Conservation (phyloP, 1,284 basidiomycete genomes). For the Cryptococcus deneoformans region DNA sequence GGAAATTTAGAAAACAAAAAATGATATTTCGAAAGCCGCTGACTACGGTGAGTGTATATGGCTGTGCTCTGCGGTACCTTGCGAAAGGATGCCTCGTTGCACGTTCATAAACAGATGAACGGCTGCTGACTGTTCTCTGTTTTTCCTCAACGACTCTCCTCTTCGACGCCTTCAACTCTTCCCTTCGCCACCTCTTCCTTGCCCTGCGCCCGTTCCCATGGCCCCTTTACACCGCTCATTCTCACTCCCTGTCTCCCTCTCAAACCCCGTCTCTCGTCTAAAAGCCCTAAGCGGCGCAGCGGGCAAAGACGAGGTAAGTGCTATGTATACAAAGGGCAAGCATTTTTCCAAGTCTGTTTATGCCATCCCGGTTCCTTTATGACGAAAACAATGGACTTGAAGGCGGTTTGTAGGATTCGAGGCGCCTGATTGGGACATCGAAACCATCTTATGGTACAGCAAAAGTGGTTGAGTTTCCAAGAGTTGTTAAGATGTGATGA, state of each 20-base stretch:
- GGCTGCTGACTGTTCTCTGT: no score
- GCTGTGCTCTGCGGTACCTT: not conserved
- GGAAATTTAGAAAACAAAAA: slow-evolving; percentile 30
- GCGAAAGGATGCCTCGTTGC: no score
- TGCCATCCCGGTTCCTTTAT: no score
- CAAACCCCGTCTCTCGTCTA: slow-evolving; percentile 41
- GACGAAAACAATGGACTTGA: no score
- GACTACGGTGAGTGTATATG: slow-evolving; percentile 40
- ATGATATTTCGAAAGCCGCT: slow-evolving; percentile 39
- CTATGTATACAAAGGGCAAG: not conserved
- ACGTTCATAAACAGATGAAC: no score
- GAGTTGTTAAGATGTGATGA: no score
- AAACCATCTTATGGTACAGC: no score
- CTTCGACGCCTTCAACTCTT: not conserved
- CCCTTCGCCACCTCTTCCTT: not conserved
- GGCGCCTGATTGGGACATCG: no score
- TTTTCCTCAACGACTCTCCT: no score
- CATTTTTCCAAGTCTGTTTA: no score
- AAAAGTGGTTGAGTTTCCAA: no score
- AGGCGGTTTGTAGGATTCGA: no score
- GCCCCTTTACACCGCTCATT: slow-evolving; percentile 42
- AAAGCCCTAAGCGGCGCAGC: slow-evolving; percentile 48
- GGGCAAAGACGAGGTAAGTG: slow-evolving; percentile 47
- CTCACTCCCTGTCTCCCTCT: slow-evolving; percentile 42
- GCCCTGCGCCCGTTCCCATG: slow-evolving; percentile 18